Base-by-base conservation (phyloP, 768 basidiomycete genomes). In the Aureoboletus auriporus region DNA sequence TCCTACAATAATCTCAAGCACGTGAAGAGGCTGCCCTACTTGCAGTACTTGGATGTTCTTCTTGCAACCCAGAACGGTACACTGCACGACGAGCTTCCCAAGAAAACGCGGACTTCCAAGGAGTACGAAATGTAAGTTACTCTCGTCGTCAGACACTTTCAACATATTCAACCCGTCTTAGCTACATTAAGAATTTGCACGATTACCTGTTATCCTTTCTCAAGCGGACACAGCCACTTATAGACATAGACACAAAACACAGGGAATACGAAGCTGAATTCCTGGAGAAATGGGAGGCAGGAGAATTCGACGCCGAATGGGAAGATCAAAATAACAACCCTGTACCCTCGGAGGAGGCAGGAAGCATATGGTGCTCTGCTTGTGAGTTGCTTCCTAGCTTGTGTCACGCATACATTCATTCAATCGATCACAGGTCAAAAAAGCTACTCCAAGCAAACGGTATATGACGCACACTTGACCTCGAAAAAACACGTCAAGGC, bases 401-500 rank as follows among this genome's bases (percentile, higher is more conserved):
- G 47, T 0, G 10, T 29, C 39, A 30, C 39, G 43, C 37, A 14
- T 9, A 36, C 29, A 42, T 51, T 47, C 30, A 49, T 44, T 39
- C 33, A 33, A 48, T 49, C 38, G 29, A 33, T 28, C 23, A 29
- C 59, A 97, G 94, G 94, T 65, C 93, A 97, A 69, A 96, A 94
- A 64, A 74, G 80, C 49, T 98, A 98, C 68, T 81, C 94, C 11
- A 99, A 97, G 67, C 91, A 97, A 67, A 97, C 96, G 0, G 96
- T 99, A 8, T 99, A 93, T 65, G 90, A 96, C 53, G 93, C 93
- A 2, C 96, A 98, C 64, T 68, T 98, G 44, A 92, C 84, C 2
- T 95, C 93, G 17, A 97, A 94, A 73, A 98, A 93, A 65, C 96
- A 99, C 61, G 71, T 90, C 61, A 99, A 97, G 71, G 89, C 92